These are phyloP conservation scores for Penicillium concentricum DNA, from an alignment of 2,329 filamentous ascomycete species.

Conservation along the genomic window DNA sequence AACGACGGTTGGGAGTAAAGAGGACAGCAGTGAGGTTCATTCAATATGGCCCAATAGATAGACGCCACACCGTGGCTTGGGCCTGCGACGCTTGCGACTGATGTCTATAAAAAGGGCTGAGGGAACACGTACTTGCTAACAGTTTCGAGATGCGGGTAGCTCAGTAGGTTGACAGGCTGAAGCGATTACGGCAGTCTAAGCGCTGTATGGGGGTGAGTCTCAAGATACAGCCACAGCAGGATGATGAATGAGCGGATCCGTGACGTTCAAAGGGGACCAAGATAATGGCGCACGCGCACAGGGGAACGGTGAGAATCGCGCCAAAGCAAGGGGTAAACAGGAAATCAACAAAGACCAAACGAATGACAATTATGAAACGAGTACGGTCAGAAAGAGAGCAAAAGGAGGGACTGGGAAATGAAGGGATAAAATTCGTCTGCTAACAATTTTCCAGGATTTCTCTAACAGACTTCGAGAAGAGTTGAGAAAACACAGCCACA, in stretches of 20 bases:
- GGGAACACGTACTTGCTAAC: constrained; percentile 3
- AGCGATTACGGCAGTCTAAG: neutral
- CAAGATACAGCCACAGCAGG: constrained; percentile 3
- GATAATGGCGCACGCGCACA: neutral
- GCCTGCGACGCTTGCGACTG: neutral
- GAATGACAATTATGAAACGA: neutral
- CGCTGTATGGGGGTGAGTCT: neutral
- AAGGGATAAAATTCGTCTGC: constrained; percentile 4
- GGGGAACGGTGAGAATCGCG: neutral
- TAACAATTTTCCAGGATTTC: constrained; percentile 1
- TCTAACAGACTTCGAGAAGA: neutral
- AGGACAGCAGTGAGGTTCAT: neutral
- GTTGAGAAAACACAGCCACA: constrained; percentile 7
- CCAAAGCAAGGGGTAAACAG: constrained; percentile 5
- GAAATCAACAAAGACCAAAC: constrained; percentile 5
- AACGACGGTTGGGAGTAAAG: neutral
- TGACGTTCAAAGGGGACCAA: neutral
- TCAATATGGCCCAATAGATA: neutral
- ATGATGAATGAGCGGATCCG: neutral
- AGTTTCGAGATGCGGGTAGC: neutral
- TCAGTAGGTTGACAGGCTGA: neutral
- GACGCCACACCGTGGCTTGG: constrained; percentile 4
- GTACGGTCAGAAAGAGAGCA: neutral
- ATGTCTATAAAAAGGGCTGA: neutral
- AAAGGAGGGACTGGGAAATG: neutral